Evolutionary conservation across 2,329 filamentous ascomycete genomes (phyloP).

Genomic region (Exophiala oligosperma): DNA sequence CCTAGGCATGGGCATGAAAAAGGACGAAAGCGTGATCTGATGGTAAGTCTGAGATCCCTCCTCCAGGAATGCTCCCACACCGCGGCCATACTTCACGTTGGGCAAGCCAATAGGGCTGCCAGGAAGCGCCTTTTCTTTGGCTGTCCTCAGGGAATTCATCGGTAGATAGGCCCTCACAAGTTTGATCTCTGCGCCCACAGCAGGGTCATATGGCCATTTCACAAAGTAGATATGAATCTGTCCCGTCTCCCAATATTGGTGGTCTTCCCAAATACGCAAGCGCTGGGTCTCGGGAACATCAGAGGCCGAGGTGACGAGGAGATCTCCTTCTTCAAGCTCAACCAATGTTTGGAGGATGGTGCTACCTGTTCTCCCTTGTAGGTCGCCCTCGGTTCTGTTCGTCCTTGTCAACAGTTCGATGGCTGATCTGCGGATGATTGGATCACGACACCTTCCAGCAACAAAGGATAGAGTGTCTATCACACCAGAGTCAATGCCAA

Average conservation of each 20-base stretch:
- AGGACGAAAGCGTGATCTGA: constrained; percentile 27
- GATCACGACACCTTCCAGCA: constrained; percentile 34
- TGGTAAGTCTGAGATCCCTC: constrained; percentile 25
- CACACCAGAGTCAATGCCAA: constrained; percentile 35
- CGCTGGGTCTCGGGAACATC: constrained; percentile 24
- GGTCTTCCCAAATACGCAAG: constrained; percentile 28
- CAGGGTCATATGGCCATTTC: constrained; percentile 25
- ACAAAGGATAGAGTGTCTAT: constrained; percentile 31
- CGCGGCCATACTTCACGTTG: constrained; percentile 25
- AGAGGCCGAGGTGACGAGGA: constrained; percentile 12
- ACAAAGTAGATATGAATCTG: constrained; percentile 27
- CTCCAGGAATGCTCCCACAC: constrained; percentile 25
- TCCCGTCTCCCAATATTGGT: constrained; percentile 28
- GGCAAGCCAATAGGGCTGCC: constrained; percentile 19
- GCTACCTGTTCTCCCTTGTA: constrained; percentile 23
- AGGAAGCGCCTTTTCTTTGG: constrained; percentile 13
- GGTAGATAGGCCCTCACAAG: constrained; percentile 19
- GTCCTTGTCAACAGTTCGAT: constrained; percentile 29
- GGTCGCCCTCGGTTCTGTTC: constrained; percentile 26
- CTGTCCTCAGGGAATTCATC: constrained; percentile 11
- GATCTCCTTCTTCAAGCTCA: constrained; percentile 24
- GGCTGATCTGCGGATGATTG: constrained; percentile 31
- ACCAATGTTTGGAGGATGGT: constrained; percentile 23
- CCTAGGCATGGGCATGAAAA: constrained; percentile 27
- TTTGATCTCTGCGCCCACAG: constrained; percentile 19